Evolutionary conservation across 2,329 filamentous ascomycete genomes (phyloP), one percentile per base, ranked within the genome.

Genomic region (Teratosphaeria pseudoeucalypti): DNA sequence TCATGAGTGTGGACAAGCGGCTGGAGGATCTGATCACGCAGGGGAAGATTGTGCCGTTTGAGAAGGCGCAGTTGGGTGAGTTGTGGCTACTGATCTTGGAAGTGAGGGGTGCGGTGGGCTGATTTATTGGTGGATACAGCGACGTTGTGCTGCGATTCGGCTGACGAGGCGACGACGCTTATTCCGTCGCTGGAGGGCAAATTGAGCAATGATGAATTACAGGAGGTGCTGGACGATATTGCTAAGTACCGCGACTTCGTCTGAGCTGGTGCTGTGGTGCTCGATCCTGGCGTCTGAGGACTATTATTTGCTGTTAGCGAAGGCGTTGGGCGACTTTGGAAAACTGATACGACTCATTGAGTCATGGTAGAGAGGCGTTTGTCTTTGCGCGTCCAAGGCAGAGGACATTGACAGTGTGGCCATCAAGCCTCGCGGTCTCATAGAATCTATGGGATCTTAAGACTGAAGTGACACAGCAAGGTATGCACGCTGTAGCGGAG

Each of bases 121-220:
- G 27, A 54, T 12, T 5, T 32, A 6, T 5, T 5, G 27, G 5
- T 7, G 53, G 53, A 34, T 23, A 14, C 70, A 95, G 92, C 91
- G 37, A 95, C 90, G 34, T 80, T 99, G 47, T 96, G 91, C 75
- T 96, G 92, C 72, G 92, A 95, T 69, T 88, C 86, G 53, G 88
- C 90, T 60, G 94, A 99, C 72, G 95, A 99, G 77, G 94, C 94
- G 62, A 96, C 96, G 78, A 96, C 90, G 9, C 81, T 99, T 60
- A 95, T 99, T 63, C 95, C 94, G 1, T 96, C 83, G 66, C 74
- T 99, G 56, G 82, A 86, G 67, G 86, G 91, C 74, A 99, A 99
- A 78, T 95, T 97, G 70, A 83, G 82, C 62, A 92, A 97, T 72
- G 88, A 90, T 39, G 90, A 95, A 66, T 77, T 99, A 64, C 87